Evolutionary conservation across 2,329 filamentous ascomycete genomes (phyloP), one percentile per base, ranked within the genome.

Genomic region (Colletotrichum sp.): DNA sequence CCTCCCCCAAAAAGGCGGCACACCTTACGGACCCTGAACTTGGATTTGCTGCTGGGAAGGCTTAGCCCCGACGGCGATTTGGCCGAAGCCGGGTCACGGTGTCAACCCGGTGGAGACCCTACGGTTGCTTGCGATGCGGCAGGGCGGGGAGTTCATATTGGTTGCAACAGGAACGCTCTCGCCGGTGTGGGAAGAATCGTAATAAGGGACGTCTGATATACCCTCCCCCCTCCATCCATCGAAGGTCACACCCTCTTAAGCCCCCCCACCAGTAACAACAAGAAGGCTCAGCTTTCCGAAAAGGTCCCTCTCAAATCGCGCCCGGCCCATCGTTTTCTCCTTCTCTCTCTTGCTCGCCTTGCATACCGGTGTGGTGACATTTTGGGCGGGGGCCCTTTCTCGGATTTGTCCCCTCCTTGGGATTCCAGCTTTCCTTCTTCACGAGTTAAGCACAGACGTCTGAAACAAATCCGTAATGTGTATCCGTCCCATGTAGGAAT

Each of bases 401-500:
- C 67, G 44, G 70, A 61, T 29, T 27, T 44, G 39, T 49, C 39
- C 39, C 39, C 39, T 49, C 39, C 39, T 49, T 49, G 19, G 39
- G 19, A 49, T 49, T 49, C 19, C 39, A 49, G 3, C 39, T 49
- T 49, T 49, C 9, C 39, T 49, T 49, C 39, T 44, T 49, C 39
- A 49, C 19, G 16, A 15, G 62, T 39, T 44, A 44, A 65, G 70
- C 64, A 65, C 57, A 65, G 55, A 72, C 63, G n/a, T 59, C 29
- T 59, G 44, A 27, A 59, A 61, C 70, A 49, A 39, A 72, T 39
- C 15, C 52, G 44, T 70, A 49, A 19, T 19, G 36, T 71, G 32
- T 71, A 49, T 71, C 68, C 72, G 64, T 69, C 64, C 70, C 64
- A 22, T 73, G 64, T 65, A 39, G 73, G 59, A 76, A 69, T 73